Evolutionary conservation across 2,329 filamentous ascomycete genomes (phyloP).

Genomic region (Davidsoniella virescens): DNA sequence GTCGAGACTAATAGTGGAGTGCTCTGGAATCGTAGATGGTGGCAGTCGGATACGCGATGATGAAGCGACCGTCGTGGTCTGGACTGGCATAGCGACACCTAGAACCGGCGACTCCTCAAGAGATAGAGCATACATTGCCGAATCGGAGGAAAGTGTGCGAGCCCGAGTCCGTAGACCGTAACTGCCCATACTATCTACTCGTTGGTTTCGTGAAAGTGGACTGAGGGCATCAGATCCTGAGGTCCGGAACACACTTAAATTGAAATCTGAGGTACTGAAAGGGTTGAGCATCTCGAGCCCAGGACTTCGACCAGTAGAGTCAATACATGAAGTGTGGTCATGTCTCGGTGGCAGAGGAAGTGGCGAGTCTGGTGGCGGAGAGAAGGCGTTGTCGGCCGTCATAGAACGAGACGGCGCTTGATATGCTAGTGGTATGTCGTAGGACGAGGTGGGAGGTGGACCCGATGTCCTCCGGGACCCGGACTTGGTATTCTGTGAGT

Average conservation of each 20-base stretch:
- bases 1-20: neutral
- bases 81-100: neutral
- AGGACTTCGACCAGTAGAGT: neutral
- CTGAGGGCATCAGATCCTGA: neutral
- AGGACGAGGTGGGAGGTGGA: neutral
- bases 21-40: constrained; percentile 2
- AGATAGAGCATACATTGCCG: neutral
- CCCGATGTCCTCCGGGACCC: constrained; percentile 13
- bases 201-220: neutral
- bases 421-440: neutral
- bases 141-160: neutral
- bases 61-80: neutral
- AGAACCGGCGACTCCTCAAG: constrained; percentile 5
- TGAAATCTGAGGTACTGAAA: neutral
- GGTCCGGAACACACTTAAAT: neutral
- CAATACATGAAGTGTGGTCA: neutral
- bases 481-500: constrained; percentile 27
- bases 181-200: neutral
- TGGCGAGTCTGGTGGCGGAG: neutral
- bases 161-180: neutral
- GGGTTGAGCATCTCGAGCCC: neutral
- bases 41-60: constrained; percentile 1
- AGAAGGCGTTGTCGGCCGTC: neutral
- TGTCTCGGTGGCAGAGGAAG: neutral
- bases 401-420: neutral